These are phyloP conservation scores for Crithidia mellificae DNA, from an alignment of 208 protist species.

Conservation along the genomic window DNA sequence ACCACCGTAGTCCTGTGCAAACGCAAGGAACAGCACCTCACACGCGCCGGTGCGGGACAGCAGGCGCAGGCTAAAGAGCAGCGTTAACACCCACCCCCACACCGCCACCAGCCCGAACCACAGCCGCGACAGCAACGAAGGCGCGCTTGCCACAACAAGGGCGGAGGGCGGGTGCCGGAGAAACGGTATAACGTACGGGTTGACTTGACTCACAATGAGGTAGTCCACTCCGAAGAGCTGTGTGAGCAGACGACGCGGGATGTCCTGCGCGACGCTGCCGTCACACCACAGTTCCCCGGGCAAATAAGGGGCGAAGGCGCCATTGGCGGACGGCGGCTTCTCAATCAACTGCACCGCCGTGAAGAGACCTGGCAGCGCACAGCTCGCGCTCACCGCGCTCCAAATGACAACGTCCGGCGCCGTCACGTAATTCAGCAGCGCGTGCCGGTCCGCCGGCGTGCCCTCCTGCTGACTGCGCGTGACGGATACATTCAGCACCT, in stretches of 20 bases:
- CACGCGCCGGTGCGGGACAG: slow-evolving; percentile 40
- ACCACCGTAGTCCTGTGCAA: slow-evolving; percentile 65
- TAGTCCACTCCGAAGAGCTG: slow-evolving; percentile 80
- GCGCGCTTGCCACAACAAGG: slow-evolving; percentile 23
- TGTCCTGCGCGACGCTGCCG: slow-evolving; percentile 59
- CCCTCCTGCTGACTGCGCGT: slow-evolving; percentile 50
- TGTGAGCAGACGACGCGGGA: slow-evolving; percentile 61
- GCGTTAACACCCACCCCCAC: slow-evolving; percentile 44
- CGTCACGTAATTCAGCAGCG: slow-evolving; percentile 85
- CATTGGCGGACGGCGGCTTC: slow-evolving; percentile 36
- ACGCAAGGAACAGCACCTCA: slow-evolving; percentile 43
- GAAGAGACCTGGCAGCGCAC: slow-evolving; percentile 68
- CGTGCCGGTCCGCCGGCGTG: slow-evolving; percentile 45
- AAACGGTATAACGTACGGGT: slow-evolving; percentile 85
- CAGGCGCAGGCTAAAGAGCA: slow-evolving; percentile 43
- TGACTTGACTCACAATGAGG: slow-evolving; percentile 80
- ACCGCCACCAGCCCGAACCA: slow-evolving; percentile 37
- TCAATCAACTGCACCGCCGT: slow-evolving; percentile 69
- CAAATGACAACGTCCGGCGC: slow-evolving; percentile 81
- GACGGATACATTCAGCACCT: slow-evolving; percentile 86
- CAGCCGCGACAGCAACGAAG: slow-evolving; percentile 27
- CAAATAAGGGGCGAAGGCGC: slow-evolving; percentile 51
- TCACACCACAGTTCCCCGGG: slow-evolving; percentile 69
- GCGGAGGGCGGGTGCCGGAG: slow-evolving; percentile 37
- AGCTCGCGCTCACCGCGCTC: slow-evolving; percentile 73